Conservation (phyloP, 805 yeast species). For the Cyberlindnera amylophila region DNA sequence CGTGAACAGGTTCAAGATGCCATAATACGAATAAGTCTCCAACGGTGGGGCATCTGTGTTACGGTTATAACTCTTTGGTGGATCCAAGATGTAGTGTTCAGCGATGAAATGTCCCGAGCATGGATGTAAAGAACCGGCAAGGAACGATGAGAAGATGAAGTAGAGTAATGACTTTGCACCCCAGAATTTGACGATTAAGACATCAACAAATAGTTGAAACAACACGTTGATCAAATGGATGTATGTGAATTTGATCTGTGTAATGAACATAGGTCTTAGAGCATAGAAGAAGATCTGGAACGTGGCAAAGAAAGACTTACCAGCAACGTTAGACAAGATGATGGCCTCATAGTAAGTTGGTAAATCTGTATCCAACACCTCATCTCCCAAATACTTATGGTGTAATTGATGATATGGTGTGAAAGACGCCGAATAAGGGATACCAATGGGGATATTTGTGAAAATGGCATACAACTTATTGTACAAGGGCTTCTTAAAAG, state of each 20-base stretch:
- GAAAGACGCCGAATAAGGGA: conserved; percentile 85
- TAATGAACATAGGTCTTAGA: conserved; percentile 81
- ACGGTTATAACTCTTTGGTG: conserved; percentile 35
- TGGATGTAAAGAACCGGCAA: conserved; percentile 92
- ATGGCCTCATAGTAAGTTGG: conserved; percentile 80
- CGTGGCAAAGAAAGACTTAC: conserved; percentile 87
- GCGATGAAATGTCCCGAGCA: conserved; percentile 94
- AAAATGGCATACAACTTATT: conserved; percentile 76
- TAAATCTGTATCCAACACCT: conserved; percentile 76
- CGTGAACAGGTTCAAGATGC: conserved; percentile 67
- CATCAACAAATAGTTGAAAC: conserved; percentile 58
- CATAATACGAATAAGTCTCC: conserved; percentile 89
- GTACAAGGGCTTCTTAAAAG: conserved; percentile 72
- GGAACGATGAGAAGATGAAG: conserved; percentile 69
- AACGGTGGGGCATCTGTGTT: conserved; percentile 47
- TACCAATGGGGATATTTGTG: conserved; percentile 81
- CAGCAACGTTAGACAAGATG: conserved; percentile 69
- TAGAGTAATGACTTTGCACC: conserved; percentile 64
- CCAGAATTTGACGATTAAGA: conserved; percentile 52
- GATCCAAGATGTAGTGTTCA: conserved; percentile 80
- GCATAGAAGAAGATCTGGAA: conserved; percentile 90
- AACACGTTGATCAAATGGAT: conserved; percentile 65
- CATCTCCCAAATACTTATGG: conserved; percentile 88
- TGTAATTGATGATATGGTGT: conserved; percentile 88
- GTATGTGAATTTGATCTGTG: conserved; percentile 68